These are phyloP conservation scores for Debaryomycetaceae sp. DNA, from an alignment of 1,139 yeast genomes.

Conservation along the genomic window DNA sequence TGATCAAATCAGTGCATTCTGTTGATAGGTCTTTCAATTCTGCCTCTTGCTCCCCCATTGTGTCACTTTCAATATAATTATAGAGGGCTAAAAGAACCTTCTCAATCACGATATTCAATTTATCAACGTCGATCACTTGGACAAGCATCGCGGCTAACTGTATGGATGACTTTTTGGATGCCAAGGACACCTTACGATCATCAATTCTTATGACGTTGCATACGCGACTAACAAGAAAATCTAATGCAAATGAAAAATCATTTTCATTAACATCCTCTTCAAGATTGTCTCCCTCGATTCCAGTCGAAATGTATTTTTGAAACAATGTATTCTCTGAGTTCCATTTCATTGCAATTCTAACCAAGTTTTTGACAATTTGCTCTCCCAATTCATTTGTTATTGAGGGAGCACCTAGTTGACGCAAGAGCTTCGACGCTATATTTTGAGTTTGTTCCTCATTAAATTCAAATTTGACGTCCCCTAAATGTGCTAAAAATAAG, in stretches of 20 bases:
- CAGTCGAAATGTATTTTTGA: slow-evolving; percentile 10
- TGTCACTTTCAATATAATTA: slow-evolving; percentile 46
- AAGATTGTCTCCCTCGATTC: slow-evolving; percentile 13
- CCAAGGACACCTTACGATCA: slow-evolving; percentile 45
- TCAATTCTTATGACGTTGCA: slow-evolving; percentile 68
- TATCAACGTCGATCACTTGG: slow-evolving; percentile 43
- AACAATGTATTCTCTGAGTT: slow-evolving; percentile 41
- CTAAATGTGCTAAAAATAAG: slow-evolving; percentile 41
- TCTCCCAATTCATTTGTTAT: slow-evolving; percentile 62
- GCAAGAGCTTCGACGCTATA: slow-evolving; percentile 63
- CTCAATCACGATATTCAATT: slow-evolving; percentile 38
- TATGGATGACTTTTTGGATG: slow-evolving; percentile 64
- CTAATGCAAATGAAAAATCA: slow-evolving; percentile 44
- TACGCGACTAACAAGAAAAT: slow-evolving; percentile 60
- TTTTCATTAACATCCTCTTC: slow-evolving; percentile 18
- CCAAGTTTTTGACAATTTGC: slow-evolving; percentile 66
- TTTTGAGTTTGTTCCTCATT: slow-evolving; percentile 51
- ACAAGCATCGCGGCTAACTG: slow-evolving; percentile 56
- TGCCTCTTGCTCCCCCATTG: slow-evolving; percentile 38
- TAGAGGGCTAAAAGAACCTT: slow-evolving; percentile 59
- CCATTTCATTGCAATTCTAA: slow-evolving; percentile 63
- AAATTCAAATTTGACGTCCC: slow-evolving; percentile 28
- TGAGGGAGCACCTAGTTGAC: slow-evolving; percentile 79
- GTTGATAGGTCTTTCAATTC: slow-evolving; percentile 58
- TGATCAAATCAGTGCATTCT: slow-evolving; percentile 70